Percentiles rank a stretch among this genome's conserved stretches.
Evolutionary conservation across 148 eudicot genomes (phyloP).

Genomic region (Camellia japonica): DNA sequence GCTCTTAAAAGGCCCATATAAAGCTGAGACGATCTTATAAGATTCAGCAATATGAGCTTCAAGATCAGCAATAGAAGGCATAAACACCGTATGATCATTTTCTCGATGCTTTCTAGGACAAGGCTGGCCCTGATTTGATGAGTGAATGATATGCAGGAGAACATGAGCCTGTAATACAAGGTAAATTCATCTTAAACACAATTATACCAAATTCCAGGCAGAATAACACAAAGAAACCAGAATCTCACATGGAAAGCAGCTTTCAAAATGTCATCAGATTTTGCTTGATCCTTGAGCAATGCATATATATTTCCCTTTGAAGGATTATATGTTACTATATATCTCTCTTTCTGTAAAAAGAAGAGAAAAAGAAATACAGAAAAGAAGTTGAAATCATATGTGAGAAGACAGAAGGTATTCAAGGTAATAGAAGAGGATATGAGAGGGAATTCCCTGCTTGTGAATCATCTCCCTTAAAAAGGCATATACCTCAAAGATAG

Average conservation of each 20-base stretch:
- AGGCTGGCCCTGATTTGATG: slow-evolving; percentile 44
- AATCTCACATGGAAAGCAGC: slow-evolving; percentile 90
- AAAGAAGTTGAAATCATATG: slow-evolving; percentile 1
- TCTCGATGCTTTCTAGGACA: slow-evolving; percentile 30
- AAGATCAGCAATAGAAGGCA: slow-evolving; percentile 48
- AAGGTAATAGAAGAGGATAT: not conserved
- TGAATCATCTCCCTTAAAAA: not conserved
- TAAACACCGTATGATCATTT: slow-evolving; percentile 32
- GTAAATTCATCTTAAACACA: slow-evolving; percentile 14
- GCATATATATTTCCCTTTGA: slow-evolving; percentile 83
- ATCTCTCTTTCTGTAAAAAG: slow-evolving; percentile 64
- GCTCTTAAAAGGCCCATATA: slow-evolving; percentile 80
- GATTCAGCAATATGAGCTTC: slow-evolving; percentile 77
- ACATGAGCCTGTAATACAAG: slow-evolving; percentile 71
- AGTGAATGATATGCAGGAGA: slow-evolving; percentile 67
- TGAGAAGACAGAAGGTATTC: not conserved
- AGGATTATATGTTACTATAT: slow-evolving; percentile 82
- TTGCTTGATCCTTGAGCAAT: slow-evolving; percentile 88
- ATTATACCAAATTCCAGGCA: not conserved
- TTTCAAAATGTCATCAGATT: slow-evolving; percentile 90
- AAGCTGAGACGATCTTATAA: slow-evolving; percentile 69
- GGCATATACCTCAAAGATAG: slow-evolving; percentile 74
- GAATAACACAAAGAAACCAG: slow-evolving; percentile 11
- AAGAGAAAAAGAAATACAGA: not conserved
- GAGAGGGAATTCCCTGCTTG: not conserved